Evolutionary conservation across 805 yeast genomes (phyloP), one percentile per base, ranked within the genome.

Genomic region (Wickerhamiella bombiphila): DNA sequence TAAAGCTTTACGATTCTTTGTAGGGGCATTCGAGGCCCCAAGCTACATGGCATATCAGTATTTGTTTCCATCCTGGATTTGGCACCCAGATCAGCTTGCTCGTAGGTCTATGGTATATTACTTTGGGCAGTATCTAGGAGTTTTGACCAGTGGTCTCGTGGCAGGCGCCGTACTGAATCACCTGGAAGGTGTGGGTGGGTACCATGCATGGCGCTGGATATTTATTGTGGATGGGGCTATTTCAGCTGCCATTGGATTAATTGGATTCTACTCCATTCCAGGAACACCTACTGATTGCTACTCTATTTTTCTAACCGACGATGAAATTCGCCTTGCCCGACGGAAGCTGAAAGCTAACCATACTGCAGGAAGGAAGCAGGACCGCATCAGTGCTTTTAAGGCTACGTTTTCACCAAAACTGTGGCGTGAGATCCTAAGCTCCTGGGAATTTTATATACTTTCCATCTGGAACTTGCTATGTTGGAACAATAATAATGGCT

Each of bases 141-240:
- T 67, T 16, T 59, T 75, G 40, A 72, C 80, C 13, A 65, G 78
- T 1, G 79, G 80, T 32, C 68, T 73, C 42, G 58, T 77, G 29
- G 76, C 75, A 47, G 70, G 76, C 14, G 69, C 75, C 8, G 64
- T 74, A 21, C 66, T 59, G 40, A 48, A 62, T 17, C 46, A 56
- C 29, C 51, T 77, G 45, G 56, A 64, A 37, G 80, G 77, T 22
- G 58, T 52, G 8, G 50, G 54, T 33, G 81, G 81, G 0, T 57
- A 70, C 9, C 64, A 65, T 6, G 74, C 80, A 9, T 78, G 83
- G 83, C 64, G 75, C 60, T 78, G 83, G 83, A 70, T 74, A 52
- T 77, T 74, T 49, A 70, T 78, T 34, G 64, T 78, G 43, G 81
- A 76, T 52, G 76, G 76, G 9, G 49, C 70, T 34, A 65, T 78